Conservation (phyloP, 495 filamentous ascomycete species). For the Penicillium egyptiacum region DNA sequence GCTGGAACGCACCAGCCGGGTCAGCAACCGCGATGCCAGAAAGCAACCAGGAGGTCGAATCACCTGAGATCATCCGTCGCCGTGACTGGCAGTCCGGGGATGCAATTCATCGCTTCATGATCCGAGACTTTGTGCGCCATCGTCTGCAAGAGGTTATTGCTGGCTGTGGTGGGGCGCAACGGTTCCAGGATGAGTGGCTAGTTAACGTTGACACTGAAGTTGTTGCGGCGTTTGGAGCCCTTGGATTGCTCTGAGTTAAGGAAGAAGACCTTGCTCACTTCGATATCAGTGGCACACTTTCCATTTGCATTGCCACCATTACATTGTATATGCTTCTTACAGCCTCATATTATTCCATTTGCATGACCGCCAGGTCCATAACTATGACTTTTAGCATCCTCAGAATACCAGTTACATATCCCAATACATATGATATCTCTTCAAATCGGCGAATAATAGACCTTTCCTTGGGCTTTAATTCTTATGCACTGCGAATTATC, state of each 20-base stretch:
- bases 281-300: not conserved
- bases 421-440: slow-evolving; percentile 12
- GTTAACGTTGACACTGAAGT: slow-evolving; percentile 86
- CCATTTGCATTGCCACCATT: not conserved
- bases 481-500: not conserved
- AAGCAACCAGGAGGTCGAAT: slow-evolving; percentile 50
- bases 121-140: slow-evolving; percentile 67
- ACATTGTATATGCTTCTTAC: not conserved
- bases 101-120: slow-evolving; percentile 67
- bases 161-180: slow-evolving; percentile 66
- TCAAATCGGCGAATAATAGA: not conserved
- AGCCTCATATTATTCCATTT: not conserved
- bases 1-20: slow-evolving; percentile 43
- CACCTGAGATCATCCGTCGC: slow-evolving; percentile 60
- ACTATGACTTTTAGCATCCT: not conserved
- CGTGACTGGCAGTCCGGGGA: slow-evolving; percentile 60
- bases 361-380: slow-evolving; percentile 8
- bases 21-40: slow-evolving; percentile 32
- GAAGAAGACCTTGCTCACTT: not conserved
- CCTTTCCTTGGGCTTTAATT: not conserved
- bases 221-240: slow-evolving; percentile 61
- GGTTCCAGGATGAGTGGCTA: slow-evolving; percentile 76
- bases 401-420: slow-evolving; percentile 17
- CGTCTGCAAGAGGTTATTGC: slow-evolving; percentile 65
- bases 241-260: slow-evolving; percentile 44